Evolutionary conservation across 176 grass and related monocot genomes (phyloP), one percentile per base, ranked within the genome.

Genomic region (Zea luxurians): DNA sequence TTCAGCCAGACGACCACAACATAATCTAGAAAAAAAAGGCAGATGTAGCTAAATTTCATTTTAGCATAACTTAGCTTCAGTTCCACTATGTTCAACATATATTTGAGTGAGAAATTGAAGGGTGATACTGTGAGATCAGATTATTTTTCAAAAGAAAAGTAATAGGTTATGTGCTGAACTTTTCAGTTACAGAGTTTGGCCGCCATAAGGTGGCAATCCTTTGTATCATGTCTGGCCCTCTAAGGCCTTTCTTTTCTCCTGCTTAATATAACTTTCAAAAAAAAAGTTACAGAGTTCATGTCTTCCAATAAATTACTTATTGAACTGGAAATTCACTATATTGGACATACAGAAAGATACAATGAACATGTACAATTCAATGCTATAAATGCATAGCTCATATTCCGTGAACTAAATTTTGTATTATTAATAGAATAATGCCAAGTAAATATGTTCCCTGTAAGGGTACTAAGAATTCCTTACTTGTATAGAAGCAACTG

Each of bases 401-500:
- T 64, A 60, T 48, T 57, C 46, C 35, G 35, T 62, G 17, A 72
- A 66, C 21, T 72, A 27, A 65, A 48, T 16, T 41, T 9, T 4
- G 17, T 40, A 35, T 34, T 37, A 64, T 20, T 55, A 66, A 67
- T 44, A 81, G 15, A 43, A 74, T 64, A 40, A 68, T 71, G 45
- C 2, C 2, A 47, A 73, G 43, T 46, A 67, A 61, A 21, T 48
- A 36, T 35, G 59, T 8, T 66, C 13, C 53, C 42, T 34, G 62
- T 67, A 54, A 76, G 54, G 27, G 43, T 47, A 73, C 21, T 7
- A 36, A 37, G 27, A 84, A 60, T 74, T 82, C 35, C 61, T 66
- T 89, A 99, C 96, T 81, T 99, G 96, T 78, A 99, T 64, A 46
- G 64, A 86, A 82, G 96, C 90, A 90, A 99, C 90, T 66, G 96